phyloP scores from a whole-genome alignment of 306 rosid genomes.

The Dicorynia guianensis region DNA sequence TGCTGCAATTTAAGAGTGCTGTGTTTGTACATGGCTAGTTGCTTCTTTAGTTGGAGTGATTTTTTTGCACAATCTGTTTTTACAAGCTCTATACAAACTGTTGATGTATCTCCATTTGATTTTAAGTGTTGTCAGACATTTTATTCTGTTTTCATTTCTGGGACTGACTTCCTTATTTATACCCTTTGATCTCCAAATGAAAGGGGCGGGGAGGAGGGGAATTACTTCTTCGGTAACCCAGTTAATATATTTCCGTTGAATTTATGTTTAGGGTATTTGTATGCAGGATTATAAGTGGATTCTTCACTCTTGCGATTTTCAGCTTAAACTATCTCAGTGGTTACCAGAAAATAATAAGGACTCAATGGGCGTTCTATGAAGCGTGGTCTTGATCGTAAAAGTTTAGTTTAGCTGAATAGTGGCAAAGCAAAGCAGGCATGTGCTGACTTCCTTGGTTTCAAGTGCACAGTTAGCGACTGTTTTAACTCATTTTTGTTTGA shows the following conservation, averaged over 20 bases:
- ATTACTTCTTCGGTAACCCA: slow-evolving; percentile 1
- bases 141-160: too few species aligned
- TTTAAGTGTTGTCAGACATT: too few species aligned
- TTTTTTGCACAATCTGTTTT: too few species aligned
- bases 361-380: slow-evolving; percentile 1
- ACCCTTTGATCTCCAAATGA: too few species aligned
- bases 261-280: not conserved
- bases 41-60: not conserved
- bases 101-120: too few species aligned
- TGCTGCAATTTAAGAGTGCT: not conserved
- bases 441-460: not conserved
- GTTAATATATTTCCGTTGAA: not conserved
- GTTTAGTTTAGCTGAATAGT: not conserved
- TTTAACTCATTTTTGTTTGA: not conserved
- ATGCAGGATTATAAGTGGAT: not conserved
- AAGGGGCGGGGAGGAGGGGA: not conserved
- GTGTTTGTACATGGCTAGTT: not conserved
- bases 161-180: too few species aligned
- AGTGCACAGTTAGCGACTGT: not conserved
- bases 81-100: too few species aligned
- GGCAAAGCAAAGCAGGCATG: not conserved
- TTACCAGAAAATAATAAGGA: not conserved
- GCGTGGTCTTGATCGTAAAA: not conserved
- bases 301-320: not conserved
- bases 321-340: not conserved